A percentile compares a stretch with the other conserved stretches of the same genome.
These are phyloP conservation scores for Starmerella floris DNA, from an alignment of 805 yeast genomes.

Conservation along the genomic window DNA sequence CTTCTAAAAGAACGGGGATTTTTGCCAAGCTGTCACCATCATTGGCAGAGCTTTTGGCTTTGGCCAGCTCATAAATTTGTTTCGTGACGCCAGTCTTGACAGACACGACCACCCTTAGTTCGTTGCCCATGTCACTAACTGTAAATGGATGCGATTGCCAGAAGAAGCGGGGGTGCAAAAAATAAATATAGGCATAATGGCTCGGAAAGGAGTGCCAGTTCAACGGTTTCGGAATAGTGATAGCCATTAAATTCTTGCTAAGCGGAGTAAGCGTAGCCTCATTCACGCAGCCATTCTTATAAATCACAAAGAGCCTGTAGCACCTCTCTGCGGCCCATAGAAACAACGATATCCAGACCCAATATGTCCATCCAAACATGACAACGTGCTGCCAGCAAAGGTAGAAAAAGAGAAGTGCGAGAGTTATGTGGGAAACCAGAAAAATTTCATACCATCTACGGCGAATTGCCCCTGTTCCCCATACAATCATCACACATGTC, in stretches of 20 bases:
- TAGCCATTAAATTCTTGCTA: background rate
- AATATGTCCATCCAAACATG: constrained; percentile 14
- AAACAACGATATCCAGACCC: constrained; percentile 7
- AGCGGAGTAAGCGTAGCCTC: background rate
- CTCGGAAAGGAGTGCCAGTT: constrained; percentile 10
- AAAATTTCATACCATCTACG: constrained; percentile 12
- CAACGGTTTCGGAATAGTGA: constrained; percentile 6
- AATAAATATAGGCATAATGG: constrained; percentile 15
- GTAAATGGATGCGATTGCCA: constrained; percentile 74
- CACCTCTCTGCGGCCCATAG: constrained; percentile 10
- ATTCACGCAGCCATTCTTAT: constrained; percentile 4
- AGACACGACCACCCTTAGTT: constrained; percentile 6
- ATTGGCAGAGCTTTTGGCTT: background rate
- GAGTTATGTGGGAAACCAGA: constrained; percentile 10
- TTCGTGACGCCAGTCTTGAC: constrained; percentile 12
- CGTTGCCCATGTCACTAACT: constrained; percentile 7
- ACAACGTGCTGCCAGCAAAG: constrained; percentile 11
- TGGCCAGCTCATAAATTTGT: background rate
- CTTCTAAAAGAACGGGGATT: constrained; percentile 9
- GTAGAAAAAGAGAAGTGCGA: constrained; percentile 12
- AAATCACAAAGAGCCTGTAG: constrained; percentile 1
- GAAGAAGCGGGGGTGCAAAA: constrained; percentile 36
- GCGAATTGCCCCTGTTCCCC: constrained; percentile 8
- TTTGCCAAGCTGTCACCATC: background rate
- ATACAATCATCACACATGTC: background rate